phyloP scores from a whole-genome alignment of 768 basidiomycete species.

The Mycena sanguinolenta region DNA sequence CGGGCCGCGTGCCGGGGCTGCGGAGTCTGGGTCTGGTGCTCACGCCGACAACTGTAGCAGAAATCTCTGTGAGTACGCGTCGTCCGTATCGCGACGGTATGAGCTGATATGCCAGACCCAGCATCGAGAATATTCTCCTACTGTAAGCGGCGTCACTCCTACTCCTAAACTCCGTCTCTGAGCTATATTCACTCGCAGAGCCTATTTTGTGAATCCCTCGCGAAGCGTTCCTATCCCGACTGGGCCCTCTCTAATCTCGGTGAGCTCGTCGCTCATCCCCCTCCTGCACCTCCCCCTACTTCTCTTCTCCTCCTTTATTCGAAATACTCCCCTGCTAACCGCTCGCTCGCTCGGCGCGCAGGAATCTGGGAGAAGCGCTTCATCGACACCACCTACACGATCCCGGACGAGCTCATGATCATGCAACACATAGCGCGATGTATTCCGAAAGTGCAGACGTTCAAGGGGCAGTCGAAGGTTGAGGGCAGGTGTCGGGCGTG shows the following conservation, averaged over 20 bases:
- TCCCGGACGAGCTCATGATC: background rate
- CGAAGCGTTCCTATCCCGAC: constrained; percentile 12
- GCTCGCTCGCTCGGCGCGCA: background rate
- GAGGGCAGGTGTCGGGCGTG: background rate
- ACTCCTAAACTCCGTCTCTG: background rate
- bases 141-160: background rate
- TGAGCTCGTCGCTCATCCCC: too few relatives aligned
- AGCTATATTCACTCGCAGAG: background rate
- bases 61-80: constrained; percentile 16
- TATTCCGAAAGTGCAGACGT: constrained; percentile 20
- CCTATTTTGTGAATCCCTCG: constrained; percentile 7
- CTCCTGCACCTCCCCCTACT: too few relatives aligned
- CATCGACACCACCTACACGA: constrained; percentile 7
- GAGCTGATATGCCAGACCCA: background rate
- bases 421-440: constrained; percentile 28
- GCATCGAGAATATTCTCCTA: background rate
- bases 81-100: too few relatives aligned
- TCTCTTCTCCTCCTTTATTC: too few relatives aligned
- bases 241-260: constrained; percentile 24
- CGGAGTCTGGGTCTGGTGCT: constrained; percentile 25
- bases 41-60: background rate
- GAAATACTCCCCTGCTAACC: background rate
- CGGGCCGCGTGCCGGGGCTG: constrained; percentile 21
- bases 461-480: constrained; percentile 9
- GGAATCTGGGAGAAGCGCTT: constrained; percentile 33